A percentile compares a stretch with the other conserved stretches of the same genome.
phyloP scores from a whole-genome alignment of 2,329 filamentous ascomycete species.

The Emericellopsis atlantica region DNA sequence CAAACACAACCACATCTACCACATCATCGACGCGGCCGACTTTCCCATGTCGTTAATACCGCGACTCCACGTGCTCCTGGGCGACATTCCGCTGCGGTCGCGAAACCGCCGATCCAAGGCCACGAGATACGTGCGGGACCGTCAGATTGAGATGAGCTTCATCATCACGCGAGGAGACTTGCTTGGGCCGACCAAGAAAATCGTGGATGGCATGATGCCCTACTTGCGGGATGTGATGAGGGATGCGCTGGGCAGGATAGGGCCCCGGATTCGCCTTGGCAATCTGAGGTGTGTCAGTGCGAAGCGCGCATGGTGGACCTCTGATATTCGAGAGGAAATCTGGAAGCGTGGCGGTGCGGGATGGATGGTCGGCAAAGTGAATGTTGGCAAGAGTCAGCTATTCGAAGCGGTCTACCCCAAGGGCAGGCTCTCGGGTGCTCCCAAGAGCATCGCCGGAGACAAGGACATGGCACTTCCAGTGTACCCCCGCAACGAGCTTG shows the following conservation, averaged over 20 bases:
- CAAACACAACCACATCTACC: slow-evolving; percentile 88
- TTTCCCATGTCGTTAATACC: slow-evolving; percentile 91
- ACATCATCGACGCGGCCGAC: slow-evolving; percentile 88
- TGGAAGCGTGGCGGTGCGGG: slow-evolving; percentile 72
- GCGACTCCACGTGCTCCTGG: slow-evolving; percentile 56
- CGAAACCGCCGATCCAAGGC: slow-evolving; percentile 66
- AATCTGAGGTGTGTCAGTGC: slow-evolving; percentile 82
- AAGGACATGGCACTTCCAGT: background rate
- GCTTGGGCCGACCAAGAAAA: slow-evolving; percentile 68
- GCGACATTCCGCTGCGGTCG: slow-evolving; percentile 62
- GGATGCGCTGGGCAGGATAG: slow-evolving; percentile 56
- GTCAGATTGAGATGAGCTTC: slow-evolving; percentile 71
- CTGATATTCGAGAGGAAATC: slow-evolving; percentile 73
- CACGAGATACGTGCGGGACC: slow-evolving; percentile 51
- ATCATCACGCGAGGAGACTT: slow-evolving; percentile 84
- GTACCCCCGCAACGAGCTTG: background rate
- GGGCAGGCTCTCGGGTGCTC: slow-evolving; percentile 34
- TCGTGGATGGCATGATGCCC: slow-evolving; percentile 78
- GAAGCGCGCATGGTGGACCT: slow-evolving; percentile 83
- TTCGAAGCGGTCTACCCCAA: slow-evolving; percentile 83
- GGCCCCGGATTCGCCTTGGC: slow-evolving; percentile 64
- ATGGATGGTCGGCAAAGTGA: slow-evolving; percentile 97
- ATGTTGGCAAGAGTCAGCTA: slow-evolving; percentile 90
- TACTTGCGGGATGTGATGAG: slow-evolving; percentile 69
- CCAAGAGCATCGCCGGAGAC: background rate